These are phyloP conservation scores for Ogataea pini DNA, from an alignment of 805 yeast genomes.

Conservation along the genomic window DNA sequence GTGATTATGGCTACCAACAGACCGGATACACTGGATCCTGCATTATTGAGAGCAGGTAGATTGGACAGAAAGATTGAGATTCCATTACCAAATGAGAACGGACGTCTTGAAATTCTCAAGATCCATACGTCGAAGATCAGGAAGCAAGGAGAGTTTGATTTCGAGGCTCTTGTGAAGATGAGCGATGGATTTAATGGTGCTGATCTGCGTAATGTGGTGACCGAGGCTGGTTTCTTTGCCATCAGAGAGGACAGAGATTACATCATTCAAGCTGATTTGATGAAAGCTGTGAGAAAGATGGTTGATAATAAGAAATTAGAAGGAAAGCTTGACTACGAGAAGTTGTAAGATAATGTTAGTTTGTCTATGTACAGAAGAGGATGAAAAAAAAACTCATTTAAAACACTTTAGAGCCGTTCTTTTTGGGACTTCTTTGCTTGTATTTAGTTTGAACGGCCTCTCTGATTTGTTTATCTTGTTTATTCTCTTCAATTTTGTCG, in stretches of 20 bases:
- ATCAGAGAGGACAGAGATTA: constrained; percentile 97
- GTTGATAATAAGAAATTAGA: constrained; percentile 96
- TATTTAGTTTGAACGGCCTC: constrained; percentile 21
- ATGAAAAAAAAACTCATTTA: background rate
- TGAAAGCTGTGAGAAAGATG: constrained; percentile 98
- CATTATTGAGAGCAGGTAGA: constrained; percentile 95
- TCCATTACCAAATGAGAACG: constrained; percentile 93
- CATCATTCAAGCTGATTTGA: constrained; percentile 87
- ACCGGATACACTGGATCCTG: constrained; percentile 98
- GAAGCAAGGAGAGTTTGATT: constrained; percentile 94
- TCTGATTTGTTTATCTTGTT: constrained; percentile 23
- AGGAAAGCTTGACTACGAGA: constrained; percentile 93
- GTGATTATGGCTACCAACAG: constrained; percentile 99
- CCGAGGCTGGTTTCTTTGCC: constrained; percentile 99
- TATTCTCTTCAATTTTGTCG: constrained; percentile 25
- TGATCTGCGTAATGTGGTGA: constrained; percentile 91
- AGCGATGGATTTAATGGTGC: constrained; percentile 99
- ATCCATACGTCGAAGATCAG: constrained; percentile 84
- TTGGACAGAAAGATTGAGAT: constrained; percentile 95
- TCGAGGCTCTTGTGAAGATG: constrained; percentile 97
- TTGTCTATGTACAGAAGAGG: constrained; percentile 2
- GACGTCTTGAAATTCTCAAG: constrained; percentile 90
- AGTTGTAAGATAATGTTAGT: constrained; percentile 49
- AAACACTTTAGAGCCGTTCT: constrained; percentile 17
- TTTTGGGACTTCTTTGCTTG: constrained; percentile 22